phyloP scores from a whole-genome alignment of 2,329 filamentous ascomycete genomes.

The Cercospora sp. region DNA sequence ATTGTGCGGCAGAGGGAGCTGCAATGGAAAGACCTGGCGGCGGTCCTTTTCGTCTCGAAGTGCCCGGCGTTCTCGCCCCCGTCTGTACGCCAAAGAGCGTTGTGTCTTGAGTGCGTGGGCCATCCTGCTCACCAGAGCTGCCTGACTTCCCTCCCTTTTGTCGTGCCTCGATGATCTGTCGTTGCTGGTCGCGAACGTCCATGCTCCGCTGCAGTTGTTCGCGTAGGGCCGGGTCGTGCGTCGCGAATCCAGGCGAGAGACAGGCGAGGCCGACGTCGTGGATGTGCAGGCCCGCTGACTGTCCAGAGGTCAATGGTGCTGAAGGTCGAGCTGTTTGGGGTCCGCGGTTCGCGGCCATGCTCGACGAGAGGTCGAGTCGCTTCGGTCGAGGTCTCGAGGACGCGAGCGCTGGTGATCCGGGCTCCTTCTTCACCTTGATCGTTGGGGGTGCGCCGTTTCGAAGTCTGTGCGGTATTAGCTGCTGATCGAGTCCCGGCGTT shows the following conservation, averaged over 20 bases:
- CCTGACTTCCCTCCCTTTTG: constrained; percentile 76
- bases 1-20: constrained; percentile 88
- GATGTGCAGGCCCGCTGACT: constrained; percentile 71
- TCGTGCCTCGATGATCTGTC: constrained; percentile 90
- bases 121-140: constrained; percentile 37
- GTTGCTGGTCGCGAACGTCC: constrained; percentile 88
- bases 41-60: constrained; percentile 71
- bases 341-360: constrained; percentile 46
- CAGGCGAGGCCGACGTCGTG: constrained; percentile 94
- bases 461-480: constrained; percentile 46
- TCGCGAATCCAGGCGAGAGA: constrained; percentile 91
- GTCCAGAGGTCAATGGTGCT: constrained; percentile 71
- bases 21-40: constrained; percentile 91
- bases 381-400: constrained; percentile 73
- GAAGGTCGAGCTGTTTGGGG: constrained; percentile 59
- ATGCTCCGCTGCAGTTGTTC: constrained; percentile 93
- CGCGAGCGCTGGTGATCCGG: constrained; percentile 76
- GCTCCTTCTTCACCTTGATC: constrained; percentile 96
- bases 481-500: constrained; percentile 32
- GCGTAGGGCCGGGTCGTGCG: constrained; percentile 93
- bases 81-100: constrained; percentile 48
- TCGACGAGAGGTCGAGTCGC: constrained; percentile 71
- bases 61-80: constrained; percentile 67
- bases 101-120: constrained; percentile 40
- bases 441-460: constrained; percentile 63